Conservation (phyloP, 2,329 filamentous ascomycete genomes). For the Xylariomycetidae sp. region DNA sequence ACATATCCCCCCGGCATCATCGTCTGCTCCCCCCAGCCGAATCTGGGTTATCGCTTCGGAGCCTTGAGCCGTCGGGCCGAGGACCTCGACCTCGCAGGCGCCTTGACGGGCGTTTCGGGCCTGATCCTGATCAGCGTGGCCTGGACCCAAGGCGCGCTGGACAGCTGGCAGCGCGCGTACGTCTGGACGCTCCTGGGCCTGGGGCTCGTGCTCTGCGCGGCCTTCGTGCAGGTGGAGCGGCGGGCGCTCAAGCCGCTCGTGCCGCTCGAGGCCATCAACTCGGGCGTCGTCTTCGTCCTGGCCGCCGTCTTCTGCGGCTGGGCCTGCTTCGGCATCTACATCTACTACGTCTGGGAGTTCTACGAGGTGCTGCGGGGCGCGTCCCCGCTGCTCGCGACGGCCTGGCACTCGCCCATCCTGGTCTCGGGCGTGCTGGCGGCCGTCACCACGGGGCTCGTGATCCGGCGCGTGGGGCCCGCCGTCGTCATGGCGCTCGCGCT, state of each 20-base stretch:
- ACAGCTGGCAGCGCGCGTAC: conserved; percentile 49
- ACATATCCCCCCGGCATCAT: too few relatives aligned
- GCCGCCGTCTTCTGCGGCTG: conserved; percentile 43
- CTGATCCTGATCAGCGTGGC: conserved; percentile 55
- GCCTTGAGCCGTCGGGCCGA: too few relatives aligned
- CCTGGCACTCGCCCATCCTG: conserved; percentile 33
- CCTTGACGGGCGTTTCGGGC: conserved; percentile 41
- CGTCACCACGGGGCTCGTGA: conserved; percentile 22
- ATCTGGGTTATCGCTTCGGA: too few relatives aligned
- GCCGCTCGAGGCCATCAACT: conserved; percentile 43
- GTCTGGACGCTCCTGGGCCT: conserved; percentile 45
- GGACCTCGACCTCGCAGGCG: conserved; percentile 25
- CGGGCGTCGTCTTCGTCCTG: conserved; percentile 44
- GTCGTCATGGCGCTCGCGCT: conserved; percentile 27
- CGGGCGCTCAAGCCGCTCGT: conserved; percentile 44
- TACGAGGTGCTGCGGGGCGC: conserved; percentile 33
- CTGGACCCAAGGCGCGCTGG: conserved; percentile 53
- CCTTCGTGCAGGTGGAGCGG: conserved; percentile 50
- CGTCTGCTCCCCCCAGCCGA: too few relatives aligned
- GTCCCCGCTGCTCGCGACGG: conserved; percentile 33
- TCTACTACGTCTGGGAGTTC: conserved; percentile 40
- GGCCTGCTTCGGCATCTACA: conserved; percentile 40
- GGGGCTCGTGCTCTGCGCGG: conserved; percentile 42
- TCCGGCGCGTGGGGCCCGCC: conserved; percentile 26
- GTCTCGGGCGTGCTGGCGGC: conserved; percentile 32